phyloP scores from a whole-genome alignment of 2,329 filamentous ascomycete genomes.

The Talaromyces sp. region DNA sequence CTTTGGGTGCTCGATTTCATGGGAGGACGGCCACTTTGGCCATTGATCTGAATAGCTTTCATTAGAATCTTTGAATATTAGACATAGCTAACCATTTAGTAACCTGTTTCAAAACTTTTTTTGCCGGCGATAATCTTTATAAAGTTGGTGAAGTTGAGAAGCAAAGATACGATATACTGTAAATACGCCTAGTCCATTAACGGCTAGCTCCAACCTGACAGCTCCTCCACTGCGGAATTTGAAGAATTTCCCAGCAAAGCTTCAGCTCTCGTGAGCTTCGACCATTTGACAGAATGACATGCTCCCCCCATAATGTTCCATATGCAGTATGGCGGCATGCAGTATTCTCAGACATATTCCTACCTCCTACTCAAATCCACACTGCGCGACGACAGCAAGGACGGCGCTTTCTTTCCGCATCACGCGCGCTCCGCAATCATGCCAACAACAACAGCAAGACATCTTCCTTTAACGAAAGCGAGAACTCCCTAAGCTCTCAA shows the following conservation, averaged over 20 bases:
- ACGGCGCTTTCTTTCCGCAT: not conserved
- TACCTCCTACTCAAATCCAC: not conserved
- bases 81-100: not conserved
- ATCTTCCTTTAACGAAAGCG: not conserved
- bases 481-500: not conserved
- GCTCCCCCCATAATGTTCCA: slow-evolving; percentile 4
- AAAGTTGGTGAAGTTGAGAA: no score
- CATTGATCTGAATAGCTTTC: not conserved
- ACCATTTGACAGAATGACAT: slow-evolving; percentile 2
- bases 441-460: not conserved
- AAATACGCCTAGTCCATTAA: not conserved
- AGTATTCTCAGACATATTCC: not conserved
- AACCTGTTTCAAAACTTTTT: no score
- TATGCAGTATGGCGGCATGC: slow-evolving; percentile 3
- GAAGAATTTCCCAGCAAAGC: not conserved
- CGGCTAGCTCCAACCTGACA: not conserved
- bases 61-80: not conserved
- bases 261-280: not conserved
- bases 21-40: not conserved
- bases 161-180: no score
- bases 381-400: not conserved
- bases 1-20: slow-evolving; percentile 1
- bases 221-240: not conserved
- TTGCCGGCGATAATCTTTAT: no score
- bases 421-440: not conserved